Evolutionary conservation across 345 rosid species (phyloP).

Genomic region (Brassica nigra): DNA sequence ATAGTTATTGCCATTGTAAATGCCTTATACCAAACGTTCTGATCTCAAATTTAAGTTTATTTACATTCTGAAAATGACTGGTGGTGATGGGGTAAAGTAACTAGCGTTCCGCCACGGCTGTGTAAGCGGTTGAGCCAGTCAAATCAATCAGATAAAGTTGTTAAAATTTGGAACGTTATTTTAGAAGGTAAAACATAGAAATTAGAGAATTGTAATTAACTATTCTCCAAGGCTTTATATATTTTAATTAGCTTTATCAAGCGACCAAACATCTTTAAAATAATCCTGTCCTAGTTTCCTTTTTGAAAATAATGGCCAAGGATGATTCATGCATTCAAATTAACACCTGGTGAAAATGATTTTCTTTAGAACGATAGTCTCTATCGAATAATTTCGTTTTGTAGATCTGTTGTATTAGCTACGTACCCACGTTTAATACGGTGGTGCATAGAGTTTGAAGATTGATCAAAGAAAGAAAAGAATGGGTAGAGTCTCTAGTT

Average conservation of each 20-base stretch:
- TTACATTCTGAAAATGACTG: constrained; percentile 30
- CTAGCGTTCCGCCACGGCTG: constrained; percentile 18
- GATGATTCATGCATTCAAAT: not conserved
- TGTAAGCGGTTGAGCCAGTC: constrained; percentile 28
- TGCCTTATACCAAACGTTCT: constrained; percentile 39
- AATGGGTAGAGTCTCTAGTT: not conserved
- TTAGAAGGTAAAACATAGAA: not conserved
- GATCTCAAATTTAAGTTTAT: constrained; percentile 27
- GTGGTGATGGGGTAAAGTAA: constrained; percentile 20
- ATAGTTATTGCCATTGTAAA: constrained; percentile 38
- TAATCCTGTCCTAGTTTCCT: not conserved
- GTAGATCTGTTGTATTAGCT: not conserved
- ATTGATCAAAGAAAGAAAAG: not conserved
- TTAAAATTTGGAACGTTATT: not conserved
- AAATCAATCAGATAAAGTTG: constrained; percentile 2
- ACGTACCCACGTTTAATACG: not conserved
- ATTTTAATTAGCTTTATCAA: not conserved
- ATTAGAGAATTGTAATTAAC: not conserved
- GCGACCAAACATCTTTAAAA: not conserved
- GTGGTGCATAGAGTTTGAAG: constrained; percentile 2
- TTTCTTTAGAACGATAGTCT: not conserved
- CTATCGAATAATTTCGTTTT: not conserved
- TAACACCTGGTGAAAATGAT: not conserved
- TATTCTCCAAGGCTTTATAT: not conserved
- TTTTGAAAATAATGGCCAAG: not conserved